phyloP scores from a whole-genome alignment of 805 yeast genomes.

The Isabelozyma gotoi region DNA sequence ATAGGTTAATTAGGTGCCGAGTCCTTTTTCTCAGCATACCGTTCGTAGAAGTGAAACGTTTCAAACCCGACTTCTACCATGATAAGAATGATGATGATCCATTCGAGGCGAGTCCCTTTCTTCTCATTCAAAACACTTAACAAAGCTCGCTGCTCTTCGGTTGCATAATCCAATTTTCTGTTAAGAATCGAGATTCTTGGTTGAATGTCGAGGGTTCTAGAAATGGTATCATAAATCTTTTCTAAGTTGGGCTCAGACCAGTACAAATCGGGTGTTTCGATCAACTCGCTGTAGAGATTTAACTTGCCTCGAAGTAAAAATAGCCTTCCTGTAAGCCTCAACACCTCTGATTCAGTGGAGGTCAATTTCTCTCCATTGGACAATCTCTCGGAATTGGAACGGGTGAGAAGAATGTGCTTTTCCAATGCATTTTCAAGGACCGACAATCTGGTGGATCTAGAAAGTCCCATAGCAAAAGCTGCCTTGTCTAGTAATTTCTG shows the following conservation, averaged over 20 bases:
- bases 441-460: constrained; percentile 83
- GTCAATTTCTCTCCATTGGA: constrained; percentile 55
- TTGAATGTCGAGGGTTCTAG: constrained; percentile 69
- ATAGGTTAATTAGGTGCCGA: no score
- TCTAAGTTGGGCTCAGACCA: constrained; percentile 92
- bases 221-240: constrained; percentile 66
- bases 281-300: constrained; percentile 81
- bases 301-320: constrained; percentile 77
- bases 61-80: constrained; percentile 86
- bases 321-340: constrained; percentile 70
- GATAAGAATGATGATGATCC: constrained; percentile 83
- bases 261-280: constrained; percentile 89
- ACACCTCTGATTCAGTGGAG: constrained; percentile 56
- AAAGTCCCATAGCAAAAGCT: constrained; percentile 85
- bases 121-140: constrained; percentile 73
- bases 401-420: constrained; percentile 60
- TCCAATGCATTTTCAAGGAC: constrained; percentile 75
- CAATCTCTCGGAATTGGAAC: constrained; percentile 61
- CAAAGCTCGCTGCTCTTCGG: constrained; percentile 82
- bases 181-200: constrained; percentile 80
- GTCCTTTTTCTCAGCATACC: constrained; percentile 14
- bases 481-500: constrained; percentile 69
- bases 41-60: constrained; percentile 67
- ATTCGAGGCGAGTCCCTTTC: constrained; percentile 74
- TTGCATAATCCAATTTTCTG: constrained; percentile 83